These are phyloP conservation scores for Aspergillus sp. DNA, from an alignment of 2,329 filamentous ascomycete genomes.

Conservation along the genomic window DNA sequence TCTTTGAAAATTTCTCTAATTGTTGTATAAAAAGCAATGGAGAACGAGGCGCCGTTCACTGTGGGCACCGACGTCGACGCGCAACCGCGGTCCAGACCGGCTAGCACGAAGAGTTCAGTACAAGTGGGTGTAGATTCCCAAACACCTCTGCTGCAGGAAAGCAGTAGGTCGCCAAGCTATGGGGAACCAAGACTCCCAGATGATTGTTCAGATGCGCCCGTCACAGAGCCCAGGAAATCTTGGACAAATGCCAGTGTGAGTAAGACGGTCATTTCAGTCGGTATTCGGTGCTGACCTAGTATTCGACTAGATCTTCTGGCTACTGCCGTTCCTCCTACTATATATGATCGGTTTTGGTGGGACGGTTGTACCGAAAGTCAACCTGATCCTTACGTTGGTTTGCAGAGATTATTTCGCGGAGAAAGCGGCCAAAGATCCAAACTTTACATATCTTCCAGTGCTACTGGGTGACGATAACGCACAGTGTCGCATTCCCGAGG, in stretches of 20 bases:
- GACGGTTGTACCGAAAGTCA: conserved; percentile 76
- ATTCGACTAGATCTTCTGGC: conserved; percentile 63
- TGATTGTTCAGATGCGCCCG: conserved; percentile 23
- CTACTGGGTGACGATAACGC: conserved; percentile 63
- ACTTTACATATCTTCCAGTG: conserved; percentile 56
- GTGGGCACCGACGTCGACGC: conserved; percentile 28
- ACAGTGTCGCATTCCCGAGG: conserved; percentile 71
- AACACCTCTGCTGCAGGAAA: conserved; percentile 16
- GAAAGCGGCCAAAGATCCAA: conserved; percentile 51
- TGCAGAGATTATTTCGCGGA: conserved; percentile 78
- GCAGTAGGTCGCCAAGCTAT: conserved; percentile 2
- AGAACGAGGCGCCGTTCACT: conserved; percentile 27
- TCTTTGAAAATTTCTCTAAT: background rate
- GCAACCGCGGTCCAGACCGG: conserved; percentile 13
- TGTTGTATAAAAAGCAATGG: conserved; percentile 16
- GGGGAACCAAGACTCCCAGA: conserved; percentile 2
- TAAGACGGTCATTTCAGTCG: conserved; percentile 2
- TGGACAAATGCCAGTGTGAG: conserved; percentile 48
- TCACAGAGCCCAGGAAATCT: conserved; percentile 8
- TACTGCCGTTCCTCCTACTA: conserved; percentile 71
- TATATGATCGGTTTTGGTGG: conserved; percentile 84
- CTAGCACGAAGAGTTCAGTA: conserved; percentile 10
- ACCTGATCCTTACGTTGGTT: conserved; percentile 75
- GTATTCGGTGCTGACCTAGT: conserved; percentile 1
- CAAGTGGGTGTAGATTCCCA: conserved; percentile 18